Evolutionary conservation across 305 asterid species (phyloP).

Genomic region (Ruellia speciosa): DNA sequence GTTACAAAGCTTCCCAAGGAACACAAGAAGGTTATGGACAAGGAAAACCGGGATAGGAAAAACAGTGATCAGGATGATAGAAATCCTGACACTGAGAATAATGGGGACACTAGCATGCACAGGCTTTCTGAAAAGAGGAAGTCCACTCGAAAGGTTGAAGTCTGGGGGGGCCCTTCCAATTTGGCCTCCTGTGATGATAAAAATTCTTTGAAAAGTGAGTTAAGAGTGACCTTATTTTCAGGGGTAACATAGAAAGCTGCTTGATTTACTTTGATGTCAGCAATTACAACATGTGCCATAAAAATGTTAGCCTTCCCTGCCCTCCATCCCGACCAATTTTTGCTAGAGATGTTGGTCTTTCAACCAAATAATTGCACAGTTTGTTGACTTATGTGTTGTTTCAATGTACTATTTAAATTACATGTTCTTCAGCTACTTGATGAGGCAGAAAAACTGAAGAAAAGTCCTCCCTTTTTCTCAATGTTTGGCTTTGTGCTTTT

Average conservation of each 20-base stretch:
- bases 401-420: background rate
- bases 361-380: background rate
- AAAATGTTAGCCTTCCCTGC: background rate
- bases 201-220: slow-evolving; percentile 85
- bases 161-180: slow-evolving; percentile 53
- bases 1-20: slow-evolving; percentile 66
- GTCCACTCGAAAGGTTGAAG: slow-evolving; percentile 61
- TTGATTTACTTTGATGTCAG: slow-evolving; percentile 14
- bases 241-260: slow-evolving; percentile 7
- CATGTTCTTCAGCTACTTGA: background rate
- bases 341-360: background rate
- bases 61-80: slow-evolving; percentile 62
- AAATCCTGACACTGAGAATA: slow-evolving; percentile 60
- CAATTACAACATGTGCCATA: background rate
- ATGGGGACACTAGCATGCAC: slow-evolving; percentile 59
- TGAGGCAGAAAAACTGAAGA: background rate
- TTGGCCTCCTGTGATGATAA: slow-evolving; percentile 61
- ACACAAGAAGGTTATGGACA: slow-evolving; percentile 70
- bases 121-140: slow-evolving; percentile 68
- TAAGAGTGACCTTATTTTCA: slow-evolving; percentile 9
- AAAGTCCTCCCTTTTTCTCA: background rate
- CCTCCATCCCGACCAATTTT: background rate
- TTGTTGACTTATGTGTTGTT: background rate
- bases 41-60: slow-evolving; percentile 71
- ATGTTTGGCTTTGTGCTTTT: slow-evolving; percentile 8